These are phyloP conservation scores for Aspergillus pseudotamarii DNA, from an alignment of 2,329 filamentous ascomycete genomes.

Conservation along the genomic window DNA sequence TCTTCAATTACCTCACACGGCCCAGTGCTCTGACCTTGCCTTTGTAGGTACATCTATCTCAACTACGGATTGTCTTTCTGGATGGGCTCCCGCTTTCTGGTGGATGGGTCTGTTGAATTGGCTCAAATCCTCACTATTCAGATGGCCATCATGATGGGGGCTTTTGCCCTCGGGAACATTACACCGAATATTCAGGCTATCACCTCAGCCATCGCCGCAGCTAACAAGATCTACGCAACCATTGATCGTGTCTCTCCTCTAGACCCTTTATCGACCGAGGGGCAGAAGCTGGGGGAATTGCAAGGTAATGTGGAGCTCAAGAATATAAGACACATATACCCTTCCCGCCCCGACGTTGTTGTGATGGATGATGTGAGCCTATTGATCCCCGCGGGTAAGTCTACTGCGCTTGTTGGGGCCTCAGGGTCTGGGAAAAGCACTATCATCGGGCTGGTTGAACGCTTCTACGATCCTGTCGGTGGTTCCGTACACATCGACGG, in stretches of 20 bases:
- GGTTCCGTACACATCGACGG: constrained; percentile 74
- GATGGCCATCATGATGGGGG: background rate
- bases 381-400: constrained; percentile 60
- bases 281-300: background rate
- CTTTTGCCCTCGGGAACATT: background rate
- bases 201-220: background rate
- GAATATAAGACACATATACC: constrained; percentile 1
- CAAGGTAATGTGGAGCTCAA: background rate
- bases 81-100: background rate
- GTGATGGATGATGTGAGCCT: background rate
- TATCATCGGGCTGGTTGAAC: constrained; percentile 80
- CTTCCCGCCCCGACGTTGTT: background rate
- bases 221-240: background rate
- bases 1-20: background rate
- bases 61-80: constrained; percentile 2
- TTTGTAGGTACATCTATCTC: constrained; percentile 21
- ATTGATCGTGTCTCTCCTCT: background rate
- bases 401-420: constrained; percentile 80
- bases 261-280: constrained; percentile 23
- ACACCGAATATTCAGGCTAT: background rate
- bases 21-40: background rate
- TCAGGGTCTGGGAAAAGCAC: constrained; percentile 86
- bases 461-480: constrained; percentile 77
- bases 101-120: background rate
- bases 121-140: background rate